Base-by-base conservation (phyloP, 495 filamentous ascomycete genomes). In the Penicillium cataractarum region DNA sequence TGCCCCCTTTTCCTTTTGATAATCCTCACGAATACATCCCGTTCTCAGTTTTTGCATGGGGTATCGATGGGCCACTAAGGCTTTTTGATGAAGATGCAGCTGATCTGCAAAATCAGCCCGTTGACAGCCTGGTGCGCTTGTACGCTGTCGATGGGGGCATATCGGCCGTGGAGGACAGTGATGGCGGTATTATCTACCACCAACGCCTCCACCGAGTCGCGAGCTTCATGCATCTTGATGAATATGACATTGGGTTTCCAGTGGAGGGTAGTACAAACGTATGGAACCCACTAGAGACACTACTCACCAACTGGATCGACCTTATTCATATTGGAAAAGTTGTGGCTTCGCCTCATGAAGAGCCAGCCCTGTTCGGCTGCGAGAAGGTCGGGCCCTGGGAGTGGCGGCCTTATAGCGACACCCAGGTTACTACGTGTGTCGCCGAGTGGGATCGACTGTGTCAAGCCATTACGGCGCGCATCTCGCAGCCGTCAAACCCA, bases 251-350 rank as follows among this genome's bases (percentile, higher is more conserved):
- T 15, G 61, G 49, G 31, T 63, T 63, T 54, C 61, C 55, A 63
- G 60, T 66, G 12, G 50, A 63, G 32, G 60, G 32, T 42, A 21
- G 60, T 49, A n/a, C 39, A 26, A 49, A 73, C 19, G 49, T 74
- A 19, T 78, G 74, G 72, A 62, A 71, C 51, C 69, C 76, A 6
- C 67, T 78, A 15, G 76, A 78, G 69, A 78, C 71, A 6, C 49
- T 78, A 1, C 69, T 78, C 35, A 59, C 63, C 53, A 65, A 77
- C 52, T 78, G 74, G 74, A 71, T 76, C 39, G 42, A 63, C 10
- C 54, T 74, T 32, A 62, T 77, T 51, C 64, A 56, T 26, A 39
- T 77, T 51, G 71, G 70, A 35, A 78, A 78, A 60, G 55, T 63
- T 27, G 44, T 60, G 52, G 62, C 62, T 61, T 60, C 62, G 51